A percentile compares a stretch with the other conserved stretches of the same genome.
Evolutionary conservation across 805 yeast species (phyloP).

Genomic region (Yamadazyma laniorum): DNA sequence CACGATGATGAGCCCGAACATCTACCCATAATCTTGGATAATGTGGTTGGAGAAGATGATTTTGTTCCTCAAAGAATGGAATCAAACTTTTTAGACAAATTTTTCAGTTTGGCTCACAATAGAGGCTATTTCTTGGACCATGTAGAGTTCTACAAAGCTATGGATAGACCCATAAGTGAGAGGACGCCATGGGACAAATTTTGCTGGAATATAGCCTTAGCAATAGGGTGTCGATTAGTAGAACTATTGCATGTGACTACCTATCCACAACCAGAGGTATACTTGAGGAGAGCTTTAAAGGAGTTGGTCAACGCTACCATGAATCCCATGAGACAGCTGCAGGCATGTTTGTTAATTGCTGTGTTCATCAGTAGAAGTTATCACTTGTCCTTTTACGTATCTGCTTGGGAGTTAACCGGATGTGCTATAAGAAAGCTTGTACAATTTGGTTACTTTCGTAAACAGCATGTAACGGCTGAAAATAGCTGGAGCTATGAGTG

Average conservation of each 20-base stretch:
- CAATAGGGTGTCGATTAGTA: constrained; percentile 14
- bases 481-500: constrained; percentile 7
- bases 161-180: not conserved
- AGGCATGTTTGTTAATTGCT: constrained; percentile 12
- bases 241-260: constrained; percentile 11
- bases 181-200: constrained; percentile 13
- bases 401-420: constrained; percentile 11
- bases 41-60: not conserved
- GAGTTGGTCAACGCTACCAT: constrained; percentile 7
- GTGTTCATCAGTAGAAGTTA: constrained; percentile 14
- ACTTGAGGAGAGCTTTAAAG: constrained; percentile 12
- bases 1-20: not conserved
- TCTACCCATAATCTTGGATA: constrained; percentile 7
- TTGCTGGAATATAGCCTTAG: constrained; percentile 13
- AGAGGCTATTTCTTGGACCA: constrained; percentile 12
- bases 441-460: constrained; percentile 5
- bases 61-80: constrained; percentile 4
- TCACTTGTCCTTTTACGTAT: constrained; percentile 14
- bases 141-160: constrained; percentile 9
- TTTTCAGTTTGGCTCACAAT: constrained; percentile 16
- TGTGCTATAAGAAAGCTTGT: constrained; percentile 8
- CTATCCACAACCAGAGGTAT: constrained; percentile 13
- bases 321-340: constrained; percentile 12
- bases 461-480: not conserved
- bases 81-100: constrained; percentile 8